These are phyloP conservation scores for Phylloporus sp. DNA, from an alignment of 768 basidiomycete species.

Conservation along the genomic window DNA sequence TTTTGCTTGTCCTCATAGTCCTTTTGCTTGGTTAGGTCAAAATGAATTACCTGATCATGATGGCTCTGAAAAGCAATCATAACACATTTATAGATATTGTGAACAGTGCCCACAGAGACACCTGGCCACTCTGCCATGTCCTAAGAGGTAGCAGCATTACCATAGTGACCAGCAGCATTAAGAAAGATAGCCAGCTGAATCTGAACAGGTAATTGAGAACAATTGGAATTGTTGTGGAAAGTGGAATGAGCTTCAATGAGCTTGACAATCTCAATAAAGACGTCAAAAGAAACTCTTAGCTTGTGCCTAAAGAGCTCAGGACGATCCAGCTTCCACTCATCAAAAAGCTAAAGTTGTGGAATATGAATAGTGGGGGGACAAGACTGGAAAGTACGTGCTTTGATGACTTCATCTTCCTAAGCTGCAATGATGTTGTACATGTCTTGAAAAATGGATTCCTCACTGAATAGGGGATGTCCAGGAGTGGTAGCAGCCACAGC, in stretches of 20 bases:
- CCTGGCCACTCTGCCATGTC: constrained; percentile 23
- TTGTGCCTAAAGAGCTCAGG: not conserved
- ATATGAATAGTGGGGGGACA: not conserved
- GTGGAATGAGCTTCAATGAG: not conserved
- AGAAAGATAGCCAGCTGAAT: constrained; percentile 28
- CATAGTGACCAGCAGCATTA: constrained; percentile 21
- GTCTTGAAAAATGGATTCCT: too few relatives aligned
- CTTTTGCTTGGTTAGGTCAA: too few relatives aligned
- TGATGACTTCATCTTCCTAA: not conserved
- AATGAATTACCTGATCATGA: constrained; percentile 8
- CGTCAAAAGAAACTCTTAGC: not conserved
- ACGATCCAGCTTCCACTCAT: not conserved
- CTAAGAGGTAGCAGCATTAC: constrained; percentile 8
- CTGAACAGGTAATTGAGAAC: constrained; percentile 23
- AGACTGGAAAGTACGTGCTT: not conserved
- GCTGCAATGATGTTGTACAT: too few relatives aligned
- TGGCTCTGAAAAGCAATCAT: constrained; percentile 12
- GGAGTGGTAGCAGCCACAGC: too few relatives aligned
- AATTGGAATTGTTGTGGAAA: constrained; percentile 5
- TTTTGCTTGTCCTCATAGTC: too few relatives aligned
- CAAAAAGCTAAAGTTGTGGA: not conserved
- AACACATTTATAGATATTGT: constrained; percentile 14
- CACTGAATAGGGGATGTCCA: too few relatives aligned
- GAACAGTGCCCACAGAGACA: constrained; percentile 13
- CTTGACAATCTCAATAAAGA: not conserved